Percentiles rank a stretch among this genome's conserved stretches.
These are phyloP conservation scores for Pseudogymnoascus sp. DNA, from an alignment of 2,329 filamentous ascomycete species.

Conservation along the genomic window DNA sequence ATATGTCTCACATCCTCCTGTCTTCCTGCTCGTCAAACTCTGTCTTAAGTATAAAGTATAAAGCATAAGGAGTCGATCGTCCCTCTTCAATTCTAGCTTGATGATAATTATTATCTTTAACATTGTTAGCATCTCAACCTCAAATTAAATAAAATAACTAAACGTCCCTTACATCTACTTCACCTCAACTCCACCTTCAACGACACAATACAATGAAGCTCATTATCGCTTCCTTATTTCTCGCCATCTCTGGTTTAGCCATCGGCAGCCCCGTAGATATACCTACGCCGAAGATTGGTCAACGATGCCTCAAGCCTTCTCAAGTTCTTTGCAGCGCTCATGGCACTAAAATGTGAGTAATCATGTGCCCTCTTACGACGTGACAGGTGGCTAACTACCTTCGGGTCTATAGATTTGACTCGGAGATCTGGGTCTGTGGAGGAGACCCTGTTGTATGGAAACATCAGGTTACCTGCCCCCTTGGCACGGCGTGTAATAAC, in stretches of 20 bases:
- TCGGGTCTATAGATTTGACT: not conserved
- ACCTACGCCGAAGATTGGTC: too few relatives aligned
- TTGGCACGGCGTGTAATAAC: not conserved
- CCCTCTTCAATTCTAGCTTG: not conserved
- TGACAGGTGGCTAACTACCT: not conserved
- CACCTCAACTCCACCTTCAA: not conserved
- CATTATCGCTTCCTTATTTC: not conserved
- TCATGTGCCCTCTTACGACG: not conserved
- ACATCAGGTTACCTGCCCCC: not conserved
- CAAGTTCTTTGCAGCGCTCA: not conserved
- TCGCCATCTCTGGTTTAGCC: not conserved
- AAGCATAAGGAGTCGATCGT: not conserved
- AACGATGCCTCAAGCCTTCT: not conserved
- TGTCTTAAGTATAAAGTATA: not conserved
- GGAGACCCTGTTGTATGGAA: not conserved
- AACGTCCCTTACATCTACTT: not conserved
- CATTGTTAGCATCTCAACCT: not conserved
- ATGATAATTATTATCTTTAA: not conserved
- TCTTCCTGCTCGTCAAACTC: not conserved
- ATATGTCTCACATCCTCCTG: not conserved
- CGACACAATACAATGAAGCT: not conserved
- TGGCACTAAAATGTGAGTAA: not conserved
- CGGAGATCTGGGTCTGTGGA: not conserved
- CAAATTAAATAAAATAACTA: not conserved
- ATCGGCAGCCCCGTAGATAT: not conserved